Evolutionary conservation across 2,329 filamentous ascomycete species (phyloP), one percentile per base, ranked within the genome.

Genomic region (Fusarium scirpi): DNA sequence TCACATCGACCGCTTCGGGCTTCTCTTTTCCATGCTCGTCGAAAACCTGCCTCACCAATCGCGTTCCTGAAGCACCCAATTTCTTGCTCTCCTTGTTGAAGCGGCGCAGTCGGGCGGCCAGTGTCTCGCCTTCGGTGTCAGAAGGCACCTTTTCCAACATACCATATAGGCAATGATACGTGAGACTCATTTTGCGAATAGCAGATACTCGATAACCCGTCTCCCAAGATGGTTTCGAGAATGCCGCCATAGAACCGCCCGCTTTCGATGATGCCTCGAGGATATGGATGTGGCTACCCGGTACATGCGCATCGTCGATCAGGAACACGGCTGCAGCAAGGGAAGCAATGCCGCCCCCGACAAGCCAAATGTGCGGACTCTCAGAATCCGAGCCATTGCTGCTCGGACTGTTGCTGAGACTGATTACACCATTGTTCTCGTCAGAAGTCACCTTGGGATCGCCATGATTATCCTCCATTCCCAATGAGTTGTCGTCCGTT

Each of bases 321-420:
- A 76, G 46, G 29, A 74, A 76, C 11, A 76, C 60, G 4, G 74
- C 74, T 7, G 74, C 74, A 24, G 74, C 74, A 15, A 76, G 63
- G 6, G 74, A 75, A 9, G 74, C 69, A 32, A 76, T 76, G 8
- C 74, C 74, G 22, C 74, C 74, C 15, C 74, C 74, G n/a, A 76
- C 73, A 25, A 76, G 74, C 72, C 72, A 76, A 6, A 76, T 62
- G 56, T 76, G 61, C 38, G 71, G 68, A 2, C 46, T 30, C 8
- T 57, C 62, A 10, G 48, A 15, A 46, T 59, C 58, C 20, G 65
- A 47, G 8, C 58, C 70, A 59, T 72, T 65, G 62, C 59, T 60
- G 38, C 60, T 57, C 4, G 62, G 59, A 8, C 58, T 63, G 46
- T 72, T 70, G 15, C 69, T 67, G 11, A 70, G 54, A 10, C 62